A percentile compares a stretch with the other conserved stretches of the same genome.
phyloP scores from a whole-genome alignment of 73 alveolate species.

The Symbiodinium natans region DNA sequence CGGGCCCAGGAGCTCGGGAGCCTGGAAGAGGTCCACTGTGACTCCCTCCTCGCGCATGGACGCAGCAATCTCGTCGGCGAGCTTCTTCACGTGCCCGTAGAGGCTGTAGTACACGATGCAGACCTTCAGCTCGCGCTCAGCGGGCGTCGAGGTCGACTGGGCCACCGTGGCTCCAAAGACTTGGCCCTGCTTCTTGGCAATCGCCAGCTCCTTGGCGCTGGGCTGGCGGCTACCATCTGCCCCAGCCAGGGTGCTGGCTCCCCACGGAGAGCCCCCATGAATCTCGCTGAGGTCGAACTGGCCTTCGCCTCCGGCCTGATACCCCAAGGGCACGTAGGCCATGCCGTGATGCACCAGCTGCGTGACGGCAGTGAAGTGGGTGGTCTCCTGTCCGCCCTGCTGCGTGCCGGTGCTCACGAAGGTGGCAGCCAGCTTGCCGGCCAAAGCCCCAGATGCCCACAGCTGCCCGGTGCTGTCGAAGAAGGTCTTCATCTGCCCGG shows the following conservation, averaged over 20 bases:
- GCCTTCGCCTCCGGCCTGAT: slow-evolving; percentile 14
- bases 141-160: neutral
- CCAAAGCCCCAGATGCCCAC: slow-evolving; percentile 52
- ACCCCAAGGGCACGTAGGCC: slow-evolving; percentile 73
- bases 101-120: slow-evolving; percentile 66
- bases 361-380: slow-evolving; percentile 61
- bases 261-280: slow-evolving; percentile 72
- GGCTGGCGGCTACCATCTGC: slow-evolving; percentile 87
- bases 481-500: slow-evolving; percentile 70
- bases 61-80: slow-evolving; percentile 70
- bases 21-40: slow-evolving; percentile 59
- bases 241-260: slow-evolving; percentile 81
- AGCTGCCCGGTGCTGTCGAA: slow-evolving; percentile 43
- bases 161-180: slow-evolving; percentile 44
- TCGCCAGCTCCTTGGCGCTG: slow-evolving; percentile 29
- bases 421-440: slow-evolving; percentile 60
- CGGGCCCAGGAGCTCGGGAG: slow-evolving; percentile 28
- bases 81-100: slow-evolving; percentile 83
- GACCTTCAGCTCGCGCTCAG: slow-evolving; percentile 62
- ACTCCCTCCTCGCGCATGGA: slow-evolving; percentile 36
- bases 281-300: slow-evolving; percentile 60
- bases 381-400: slow-evolving; percentile 80
- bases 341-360: slow-evolving; percentile 81
- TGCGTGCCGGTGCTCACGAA: slow-evolving; percentile 88
- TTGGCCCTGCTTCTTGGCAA: slow-evolving; percentile 49